phyloP scores from a whole-genome alignment of 116 monocot genomes.

The Iris pallida region DNA sequence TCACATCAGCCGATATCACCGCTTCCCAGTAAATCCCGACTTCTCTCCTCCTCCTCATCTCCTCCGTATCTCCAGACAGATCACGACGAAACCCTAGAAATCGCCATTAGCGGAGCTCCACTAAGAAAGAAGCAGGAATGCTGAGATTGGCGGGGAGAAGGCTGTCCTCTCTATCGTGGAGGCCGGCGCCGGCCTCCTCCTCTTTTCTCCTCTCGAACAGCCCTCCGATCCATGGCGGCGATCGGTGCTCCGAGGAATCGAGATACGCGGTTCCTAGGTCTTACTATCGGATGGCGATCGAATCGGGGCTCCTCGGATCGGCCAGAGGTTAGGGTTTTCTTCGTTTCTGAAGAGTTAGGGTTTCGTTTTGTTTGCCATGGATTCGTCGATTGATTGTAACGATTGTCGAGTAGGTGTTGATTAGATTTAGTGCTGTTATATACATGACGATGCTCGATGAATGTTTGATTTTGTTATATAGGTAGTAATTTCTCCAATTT shows the following conservation, averaged over 20 bases:
- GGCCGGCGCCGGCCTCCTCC: constrained; percentile 5
- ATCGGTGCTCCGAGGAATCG: constrained; percentile 2
- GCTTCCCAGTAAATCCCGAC: neutral
- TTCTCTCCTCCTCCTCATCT: neutral
- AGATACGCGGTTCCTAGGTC: too few species aligned
- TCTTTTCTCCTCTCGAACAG: constrained; percentile 1
- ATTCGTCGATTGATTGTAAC: too few species aligned
- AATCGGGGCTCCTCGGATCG: too few species aligned
- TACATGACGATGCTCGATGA: too few species aligned
- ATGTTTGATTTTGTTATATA: too few species aligned
- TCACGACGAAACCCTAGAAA: constrained; percentile 13
- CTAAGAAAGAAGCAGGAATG: neutral
- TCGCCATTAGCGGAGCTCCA: constrained; percentile 6
- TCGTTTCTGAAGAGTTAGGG: too few species aligned
- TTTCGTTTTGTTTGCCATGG: too few species aligned
- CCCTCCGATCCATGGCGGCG: constrained; percentile 12
- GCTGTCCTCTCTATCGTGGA: constrained; percentile 9
- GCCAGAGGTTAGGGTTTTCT: constrained; percentile 7
- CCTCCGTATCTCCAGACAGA: neutral
- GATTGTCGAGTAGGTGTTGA: too few species aligned
- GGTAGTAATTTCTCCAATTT: too few species aligned
- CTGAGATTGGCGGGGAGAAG: constrained; percentile 12
- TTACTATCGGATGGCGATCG: too few species aligned
- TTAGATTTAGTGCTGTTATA: too few species aligned
- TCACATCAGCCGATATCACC: too few species aligned